phyloP scores from a whole-genome alignment of 768 basidiomycete species.

The Phylloporus sp. region DNA sequence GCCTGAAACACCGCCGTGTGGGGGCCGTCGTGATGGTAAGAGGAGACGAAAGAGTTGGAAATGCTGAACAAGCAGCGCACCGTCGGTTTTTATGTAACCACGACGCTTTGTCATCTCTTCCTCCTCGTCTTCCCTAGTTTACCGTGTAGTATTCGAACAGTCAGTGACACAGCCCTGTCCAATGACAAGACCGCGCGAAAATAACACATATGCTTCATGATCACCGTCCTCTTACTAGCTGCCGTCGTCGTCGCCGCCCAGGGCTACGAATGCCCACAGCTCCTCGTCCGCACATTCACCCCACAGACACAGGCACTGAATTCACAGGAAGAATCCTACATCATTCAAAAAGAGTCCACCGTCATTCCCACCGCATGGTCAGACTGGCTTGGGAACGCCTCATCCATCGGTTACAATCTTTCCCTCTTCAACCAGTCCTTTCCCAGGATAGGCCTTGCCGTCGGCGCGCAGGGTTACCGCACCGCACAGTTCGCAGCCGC shows the following conservation, averaged over 20 bases:
- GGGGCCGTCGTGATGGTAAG: constrained; percentile 27
- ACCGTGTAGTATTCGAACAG: too few relatives aligned
- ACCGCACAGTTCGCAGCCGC: constrained; percentile 64
- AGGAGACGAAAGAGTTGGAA: constrained; percentile 30
- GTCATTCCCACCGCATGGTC: constrained; percentile 48
- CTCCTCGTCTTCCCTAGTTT: not conserved
- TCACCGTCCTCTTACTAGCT: too few relatives aligned
- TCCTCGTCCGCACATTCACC: constrained; percentile 48
- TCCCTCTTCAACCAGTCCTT: constrained; percentile 36
- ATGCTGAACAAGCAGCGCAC: constrained; percentile 31
- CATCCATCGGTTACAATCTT: constrained; percentile 49
- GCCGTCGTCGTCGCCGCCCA: constrained; percentile 5
- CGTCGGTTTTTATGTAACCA: constrained; percentile 36
- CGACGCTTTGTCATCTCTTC: constrained; percentile 30
- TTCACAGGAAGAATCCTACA: constrained; percentile 44
- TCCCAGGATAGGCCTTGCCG: constrained; percentile 56
- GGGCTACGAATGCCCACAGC: constrained; percentile 40
- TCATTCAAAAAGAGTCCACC: constrained; percentile 37
- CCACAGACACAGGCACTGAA: constrained; percentile 49
- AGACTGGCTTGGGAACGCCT: constrained; percentile 55
- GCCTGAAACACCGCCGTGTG: not conserved
- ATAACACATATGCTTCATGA: too few relatives aligned
- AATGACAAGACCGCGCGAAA: too few relatives aligned
- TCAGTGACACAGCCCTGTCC: too few relatives aligned
- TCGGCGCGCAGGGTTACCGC: constrained; percentile 68